Conservation (phyloP, 371 early-diverging fungal genomes). For the Syncephalastrum monosporum region DNA sequence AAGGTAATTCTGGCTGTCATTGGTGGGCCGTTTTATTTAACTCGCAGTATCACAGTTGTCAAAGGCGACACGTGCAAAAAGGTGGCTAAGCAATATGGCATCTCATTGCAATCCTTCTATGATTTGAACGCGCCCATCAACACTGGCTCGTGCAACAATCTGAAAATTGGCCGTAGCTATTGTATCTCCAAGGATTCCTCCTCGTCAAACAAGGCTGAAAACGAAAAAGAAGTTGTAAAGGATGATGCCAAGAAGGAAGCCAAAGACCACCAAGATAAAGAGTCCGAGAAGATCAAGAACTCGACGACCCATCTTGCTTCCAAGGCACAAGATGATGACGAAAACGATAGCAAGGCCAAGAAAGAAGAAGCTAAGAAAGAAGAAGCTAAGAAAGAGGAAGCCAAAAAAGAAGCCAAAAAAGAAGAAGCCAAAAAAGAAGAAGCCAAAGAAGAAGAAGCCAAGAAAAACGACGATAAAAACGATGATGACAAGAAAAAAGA, state of each 20-base stretch:
- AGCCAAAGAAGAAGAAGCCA: neutral
- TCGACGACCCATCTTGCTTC: constrained; percentile 4
- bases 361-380: constrained; percentile 1
- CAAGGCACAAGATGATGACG: constrained; percentile 2
- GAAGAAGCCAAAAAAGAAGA: neutral
- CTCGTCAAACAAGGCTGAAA: constrained; percentile 1
- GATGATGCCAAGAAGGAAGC: constrained; percentile 3
- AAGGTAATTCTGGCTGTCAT: constrained; percentile 11
- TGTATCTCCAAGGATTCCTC: constrained; percentile 9
- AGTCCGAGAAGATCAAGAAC: constrained; percentile 8
- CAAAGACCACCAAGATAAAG: neutral
- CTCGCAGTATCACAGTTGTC: constrained; percentile 11
- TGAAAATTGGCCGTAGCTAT: constrained; percentile 21
- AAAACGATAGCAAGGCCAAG: neutral
- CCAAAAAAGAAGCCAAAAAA: neutral
- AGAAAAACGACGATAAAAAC: constrained; percentile 2
- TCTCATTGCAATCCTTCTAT: constrained; percentile 13
- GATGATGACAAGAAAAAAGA: constrained; percentile 4
- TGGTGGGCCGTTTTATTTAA: neutral
- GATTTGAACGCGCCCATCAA: constrained; percentile 19
- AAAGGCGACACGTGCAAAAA: constrained; percentile 23
- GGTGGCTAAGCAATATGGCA: constrained; percentile 22
- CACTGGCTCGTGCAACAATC: constrained; percentile 20
- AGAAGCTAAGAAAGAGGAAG: constrained; percentile 4
- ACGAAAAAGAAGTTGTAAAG: neutral